A percentile compares a stretch with the other conserved stretches of the same genome.
Evolutionary conservation across 768 basidiomycete species (phyloP).

Genomic region (Leucosporidium creatinivorum): DNA sequence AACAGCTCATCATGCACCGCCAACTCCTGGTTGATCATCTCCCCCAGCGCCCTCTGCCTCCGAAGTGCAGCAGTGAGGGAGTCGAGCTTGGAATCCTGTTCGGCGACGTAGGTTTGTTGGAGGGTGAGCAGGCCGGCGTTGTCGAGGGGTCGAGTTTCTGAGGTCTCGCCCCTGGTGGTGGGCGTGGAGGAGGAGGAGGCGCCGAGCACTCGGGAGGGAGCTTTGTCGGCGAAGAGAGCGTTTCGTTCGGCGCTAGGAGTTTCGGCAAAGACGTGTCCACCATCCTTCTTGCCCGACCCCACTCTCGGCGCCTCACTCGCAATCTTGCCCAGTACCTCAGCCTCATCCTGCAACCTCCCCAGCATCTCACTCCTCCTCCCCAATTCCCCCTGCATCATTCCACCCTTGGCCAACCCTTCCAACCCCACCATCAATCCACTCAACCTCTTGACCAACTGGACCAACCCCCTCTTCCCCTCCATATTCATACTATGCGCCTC

Average conservation of each 20-base stretch:
- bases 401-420: conserved; percentile 56
- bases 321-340: conserved; percentile 78
- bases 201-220: conserved; percentile 65
- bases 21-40: conserved; percentile 78
- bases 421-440: conserved; percentile 63
- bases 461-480: conserved; percentile 75
- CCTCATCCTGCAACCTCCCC: conserved; percentile 78
- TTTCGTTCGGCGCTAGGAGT: conserved; percentile 51
- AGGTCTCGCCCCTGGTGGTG: conserved; percentile 57
- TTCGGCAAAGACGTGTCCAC: conserved; percentile 9
- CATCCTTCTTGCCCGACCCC: conserved; percentile 28
- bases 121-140: conserved; percentile 68
- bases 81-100: conserved; percentile 75
- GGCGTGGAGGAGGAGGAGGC: conserved; percentile 44
- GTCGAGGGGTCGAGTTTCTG: conserved; percentile 78
- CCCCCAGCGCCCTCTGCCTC: conserved; percentile 75
- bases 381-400: conserved; percentile 86
- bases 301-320: conserved; percentile 64
- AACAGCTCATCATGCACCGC: conserved; percentile 75
- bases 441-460: conserved; percentile 66
- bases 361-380: conserved; percentile 83
- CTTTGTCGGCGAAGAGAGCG: conserved; percentile 51
- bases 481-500: conserved; percentile 73
- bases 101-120: conserved; percentile 70
- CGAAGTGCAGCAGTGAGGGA: conserved; percentile 72